A percentile compares a stretch with the other conserved stretches of the same genome.
phyloP scores from a whole-genome alignment of 306 rosid species.

The Arachis stenosperma region DNA sequence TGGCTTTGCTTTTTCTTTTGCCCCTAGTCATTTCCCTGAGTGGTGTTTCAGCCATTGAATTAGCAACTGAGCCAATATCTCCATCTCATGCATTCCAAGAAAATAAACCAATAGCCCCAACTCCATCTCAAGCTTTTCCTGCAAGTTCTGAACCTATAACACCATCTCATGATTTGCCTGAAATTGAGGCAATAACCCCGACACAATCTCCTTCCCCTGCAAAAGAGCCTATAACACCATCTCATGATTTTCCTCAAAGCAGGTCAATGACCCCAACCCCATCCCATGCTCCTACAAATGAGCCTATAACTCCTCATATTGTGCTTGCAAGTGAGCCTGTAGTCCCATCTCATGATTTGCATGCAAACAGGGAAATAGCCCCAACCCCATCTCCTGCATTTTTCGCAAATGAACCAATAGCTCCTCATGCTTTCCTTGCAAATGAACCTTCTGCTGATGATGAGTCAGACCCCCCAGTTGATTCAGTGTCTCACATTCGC shows the following conservation, averaged over 20 bases:
- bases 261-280: neutral
- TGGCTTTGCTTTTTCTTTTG: conserved; percentile 3
- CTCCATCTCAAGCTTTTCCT: neutral
- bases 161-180: neutral
- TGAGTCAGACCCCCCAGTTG: neutral
- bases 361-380: neutral
- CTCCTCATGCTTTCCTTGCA: neutral
- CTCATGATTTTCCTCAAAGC: neutral
- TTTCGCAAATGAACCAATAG: neutral
- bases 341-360: neutral
- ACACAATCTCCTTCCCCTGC: neutral
- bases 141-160: neutral
- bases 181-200: no score
- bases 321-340: neutral
- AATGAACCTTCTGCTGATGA: neutral
- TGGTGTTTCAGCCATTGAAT: neutral
- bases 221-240: neutral
- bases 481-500: neutral
- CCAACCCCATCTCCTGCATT: neutral
- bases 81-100: neutral
- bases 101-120: neutral
- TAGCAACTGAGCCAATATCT: neutral
- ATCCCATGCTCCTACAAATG: neutral
- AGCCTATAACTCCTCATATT: no score
- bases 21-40: neutral